A percentile compares a stretch with the other conserved stretches of the same genome.
These are phyloP conservation scores for Pleurotus giganteus DNA, from an alignment of 768 basidiomycete species.

Conservation along the genomic window DNA sequence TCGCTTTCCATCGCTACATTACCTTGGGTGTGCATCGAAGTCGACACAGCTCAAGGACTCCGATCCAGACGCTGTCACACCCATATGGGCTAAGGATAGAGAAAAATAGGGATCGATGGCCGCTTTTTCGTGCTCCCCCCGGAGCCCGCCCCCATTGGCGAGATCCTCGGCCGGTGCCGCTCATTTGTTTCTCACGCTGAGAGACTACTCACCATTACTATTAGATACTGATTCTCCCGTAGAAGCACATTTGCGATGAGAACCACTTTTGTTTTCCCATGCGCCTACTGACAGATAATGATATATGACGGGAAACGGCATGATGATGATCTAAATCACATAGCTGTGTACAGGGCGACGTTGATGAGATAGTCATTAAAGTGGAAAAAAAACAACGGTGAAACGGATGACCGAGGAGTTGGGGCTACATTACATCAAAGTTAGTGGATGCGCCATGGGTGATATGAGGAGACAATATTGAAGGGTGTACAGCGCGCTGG, in stretches of 20 bases:
- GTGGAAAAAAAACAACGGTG: background rate
- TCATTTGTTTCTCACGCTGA: background rate
- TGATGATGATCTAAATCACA: constrained; percentile 6
- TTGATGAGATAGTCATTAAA: background rate
- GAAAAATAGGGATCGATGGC: constrained; percentile 13
- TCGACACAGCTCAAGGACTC: constrained; percentile 1
- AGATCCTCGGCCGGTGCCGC: constrained; percentile 2
- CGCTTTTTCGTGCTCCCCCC: background rate
- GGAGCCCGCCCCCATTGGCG: background rate
- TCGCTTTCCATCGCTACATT: background rate
- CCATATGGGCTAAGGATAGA: constrained; percentile 29
- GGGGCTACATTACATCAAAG: background rate
- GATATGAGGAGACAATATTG: background rate
- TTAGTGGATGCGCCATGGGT: background rate
- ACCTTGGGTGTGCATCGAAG: background rate
- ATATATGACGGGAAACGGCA: constrained; percentile 5
- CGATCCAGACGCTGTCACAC: constrained; percentile 26
- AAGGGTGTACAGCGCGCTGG: background rate
- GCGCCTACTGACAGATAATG: background rate
- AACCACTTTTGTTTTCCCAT: no score
- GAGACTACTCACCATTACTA: no score
- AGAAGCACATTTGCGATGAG: no score
- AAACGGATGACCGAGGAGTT: background rate
- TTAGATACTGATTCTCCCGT: no score
- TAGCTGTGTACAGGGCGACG: background rate